Conservation (phyloP, 768 basidiomycete genomes). For the Crepidotus variabilis region DNA sequence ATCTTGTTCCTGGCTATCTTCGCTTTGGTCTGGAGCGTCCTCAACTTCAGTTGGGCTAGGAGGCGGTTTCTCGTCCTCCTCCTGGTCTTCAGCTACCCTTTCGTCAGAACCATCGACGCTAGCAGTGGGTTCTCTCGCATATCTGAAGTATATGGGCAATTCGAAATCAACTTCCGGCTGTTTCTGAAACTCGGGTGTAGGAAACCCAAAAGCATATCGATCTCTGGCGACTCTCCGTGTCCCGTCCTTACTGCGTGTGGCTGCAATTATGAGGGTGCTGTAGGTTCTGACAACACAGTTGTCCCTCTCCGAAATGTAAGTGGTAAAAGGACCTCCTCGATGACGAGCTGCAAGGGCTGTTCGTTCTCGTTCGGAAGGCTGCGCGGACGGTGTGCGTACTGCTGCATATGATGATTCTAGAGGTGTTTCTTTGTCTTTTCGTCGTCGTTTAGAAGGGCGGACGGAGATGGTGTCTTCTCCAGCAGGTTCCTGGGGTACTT, state of each 20-base stretch:
- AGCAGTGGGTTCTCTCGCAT: slow-evolving; percentile 29
- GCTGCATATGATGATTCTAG: too few relatives aligned
- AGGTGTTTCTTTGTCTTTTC: too few relatives aligned
- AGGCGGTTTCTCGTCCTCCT: slow-evolving; percentile 7
- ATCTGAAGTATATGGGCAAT: slow-evolving; percentile 37
- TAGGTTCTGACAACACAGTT: slow-evolving; percentile 3
- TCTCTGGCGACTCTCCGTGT: slow-evolving; percentile 36
- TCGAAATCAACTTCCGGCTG: slow-evolving; percentile 39
- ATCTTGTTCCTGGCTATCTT: neutral
- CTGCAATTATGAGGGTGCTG: slow-evolving; percentile 40
- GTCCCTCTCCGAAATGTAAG: neutral
- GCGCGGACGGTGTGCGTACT: too few relatives aligned
- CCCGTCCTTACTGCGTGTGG: slow-evolving; percentile 41
- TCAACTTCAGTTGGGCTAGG: slow-evolving; percentile 5
- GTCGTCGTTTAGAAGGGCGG: too few relatives aligned
- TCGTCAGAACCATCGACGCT: slow-evolving; percentile 6
- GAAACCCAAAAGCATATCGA: slow-evolving; percentile 54
- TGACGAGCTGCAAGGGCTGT: too few relatives aligned
- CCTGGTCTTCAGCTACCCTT: slow-evolving; percentile 11
- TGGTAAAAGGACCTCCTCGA: neutral
- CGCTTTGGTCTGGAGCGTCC: neutral
- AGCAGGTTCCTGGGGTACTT: too few relatives aligned
- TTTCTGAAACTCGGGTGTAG: slow-evolving; percentile 7
- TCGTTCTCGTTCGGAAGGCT: too few relatives aligned
- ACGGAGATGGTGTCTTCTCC: too few relatives aligned